Base-by-base conservation (phyloP, 306 rosid genomes). In the Fragaria vesca region DNA sequence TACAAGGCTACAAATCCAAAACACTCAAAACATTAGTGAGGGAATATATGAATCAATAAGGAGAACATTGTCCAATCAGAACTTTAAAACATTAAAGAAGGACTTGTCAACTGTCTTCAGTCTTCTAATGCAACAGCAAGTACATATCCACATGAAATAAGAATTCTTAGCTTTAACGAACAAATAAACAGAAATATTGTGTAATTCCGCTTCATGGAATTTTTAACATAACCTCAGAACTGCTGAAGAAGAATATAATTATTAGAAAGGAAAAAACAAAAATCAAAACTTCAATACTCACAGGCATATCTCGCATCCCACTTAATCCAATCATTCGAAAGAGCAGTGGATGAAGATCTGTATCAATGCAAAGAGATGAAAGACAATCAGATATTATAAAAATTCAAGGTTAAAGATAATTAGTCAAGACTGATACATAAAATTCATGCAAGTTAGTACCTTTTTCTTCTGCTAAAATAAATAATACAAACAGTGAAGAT, bases 281-380 rank as follows among this genome's bases (percentile, higher is more conserved):
- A 36, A 9, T 5, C 4, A 54, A 58, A 40, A 52, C 7, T 9
- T 52, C 34, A 21, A 65, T 43, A 78, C 86, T 80, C 83, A 87
- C 91, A 75, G 15, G 71, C 73, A 55, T 81, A 77, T 79, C 80
- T 75, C 65, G 74, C 70, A 47, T 81, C 80, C 84, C 81, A 76
- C 54, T 68, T 68, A 80, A 68, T 60, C 89, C 86, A 66, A 81
- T 81, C 69, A 80, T 72, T 79, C 84, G 85, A 79, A 81, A 71
- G 18, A 85, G 69, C 34, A 38, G 60, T 83, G 78, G 76, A 84
- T 93, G 91, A 78, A 91, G 89, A 88, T 93, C 97, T 90, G 87
- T 81, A 89, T 72, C 76, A 46, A 65, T 43, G 40, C 79, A 78
- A 79, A 74, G 78, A 75, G 47, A 40, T 71, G 60, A 57, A 5